Conservation (phyloP, 1,139 yeast genomes). For the Saccharomyces hybrid region DNA sequence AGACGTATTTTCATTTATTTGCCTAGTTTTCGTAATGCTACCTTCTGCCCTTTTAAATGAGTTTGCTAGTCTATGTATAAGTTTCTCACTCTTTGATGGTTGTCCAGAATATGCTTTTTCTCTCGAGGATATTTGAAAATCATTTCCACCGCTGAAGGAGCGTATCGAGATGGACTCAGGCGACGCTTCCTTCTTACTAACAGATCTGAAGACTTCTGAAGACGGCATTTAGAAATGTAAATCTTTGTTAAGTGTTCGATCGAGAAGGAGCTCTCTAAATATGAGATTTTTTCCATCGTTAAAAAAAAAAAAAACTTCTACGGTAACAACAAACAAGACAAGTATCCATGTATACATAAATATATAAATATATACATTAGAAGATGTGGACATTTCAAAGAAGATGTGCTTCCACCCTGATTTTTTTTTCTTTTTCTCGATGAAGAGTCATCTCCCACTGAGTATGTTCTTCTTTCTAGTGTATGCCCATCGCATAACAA, state of each 20-base stretch:
- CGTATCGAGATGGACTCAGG: not conserved
- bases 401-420: not conserved
- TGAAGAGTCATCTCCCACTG: not conserved
- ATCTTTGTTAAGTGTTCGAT: not conserved
- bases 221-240: not conserved
- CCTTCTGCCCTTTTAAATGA: slow-evolving; percentile 13
- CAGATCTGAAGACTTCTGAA: not conserved
- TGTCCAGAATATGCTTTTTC: not conserved
- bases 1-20: not conserved
- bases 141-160: not conserved
- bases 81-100: not conserved
- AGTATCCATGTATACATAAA: no score
- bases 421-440: not conserved
- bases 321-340: not conserved
- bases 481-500: not conserved
- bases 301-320: no score
- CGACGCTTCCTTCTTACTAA: not conserved
- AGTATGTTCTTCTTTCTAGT: not conserved
- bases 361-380: not conserved
- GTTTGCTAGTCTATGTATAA: slow-evolving; percentile 7
- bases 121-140: not conserved
- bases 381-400: not conserved
- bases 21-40: not conserved
- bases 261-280: not conserved
- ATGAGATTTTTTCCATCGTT: no score